Evolutionary conservation across 306 rosid species (phyloP).

Genomic region (Mimosa bimucronata): DNA sequence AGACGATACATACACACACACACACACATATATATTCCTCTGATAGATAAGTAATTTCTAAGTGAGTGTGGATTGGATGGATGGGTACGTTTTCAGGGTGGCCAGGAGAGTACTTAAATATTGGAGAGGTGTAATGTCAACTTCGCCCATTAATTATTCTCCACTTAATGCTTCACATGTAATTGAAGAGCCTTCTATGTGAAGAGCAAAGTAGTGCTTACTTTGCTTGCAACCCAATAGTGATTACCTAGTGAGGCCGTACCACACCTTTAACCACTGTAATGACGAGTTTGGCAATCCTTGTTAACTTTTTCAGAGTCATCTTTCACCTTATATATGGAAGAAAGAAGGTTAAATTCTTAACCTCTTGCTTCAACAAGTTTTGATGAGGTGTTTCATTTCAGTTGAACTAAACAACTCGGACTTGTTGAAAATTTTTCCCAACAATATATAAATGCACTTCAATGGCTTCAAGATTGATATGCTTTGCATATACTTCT

Average conservation of each 20-base stretch:
- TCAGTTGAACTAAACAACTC: too few species aligned
- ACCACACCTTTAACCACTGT: slow-evolving; percentile 32
- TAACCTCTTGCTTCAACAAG: too few species aligned
- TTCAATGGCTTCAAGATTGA: slow-evolving; percentile 15
- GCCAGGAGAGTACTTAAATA: slow-evolving; percentile 37
- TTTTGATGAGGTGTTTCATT: too few species aligned
- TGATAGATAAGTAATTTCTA: slow-evolving; percentile 8
- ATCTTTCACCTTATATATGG: too few species aligned
- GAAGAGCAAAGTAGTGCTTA: not conserved
- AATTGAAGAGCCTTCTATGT: slow-evolving; percentile 23
- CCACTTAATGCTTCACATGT: slow-evolving; percentile 31
- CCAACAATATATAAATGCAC: slow-evolving; percentile 34
- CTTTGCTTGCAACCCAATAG: not conserved
- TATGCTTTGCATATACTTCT: slow-evolving; percentile 34
- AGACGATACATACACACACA: not conserved
- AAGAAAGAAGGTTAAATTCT: too few species aligned
- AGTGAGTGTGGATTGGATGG: not conserved
- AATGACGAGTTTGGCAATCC: slow-evolving; percentile 26
- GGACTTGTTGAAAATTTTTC: slow-evolving; percentile 18
- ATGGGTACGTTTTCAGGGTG: slow-evolving; percentile 35
- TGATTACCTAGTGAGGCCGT: slow-evolving; percentile 25
- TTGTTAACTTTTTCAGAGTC: too few species aligned
- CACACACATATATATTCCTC: too few species aligned
- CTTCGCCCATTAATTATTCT: slow-evolving; percentile 39
- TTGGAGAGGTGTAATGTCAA: slow-evolving; percentile 39